Conservation (phyloP, 1,284 basidiomycete species). For the Sporisorium graminicola region DNA sequence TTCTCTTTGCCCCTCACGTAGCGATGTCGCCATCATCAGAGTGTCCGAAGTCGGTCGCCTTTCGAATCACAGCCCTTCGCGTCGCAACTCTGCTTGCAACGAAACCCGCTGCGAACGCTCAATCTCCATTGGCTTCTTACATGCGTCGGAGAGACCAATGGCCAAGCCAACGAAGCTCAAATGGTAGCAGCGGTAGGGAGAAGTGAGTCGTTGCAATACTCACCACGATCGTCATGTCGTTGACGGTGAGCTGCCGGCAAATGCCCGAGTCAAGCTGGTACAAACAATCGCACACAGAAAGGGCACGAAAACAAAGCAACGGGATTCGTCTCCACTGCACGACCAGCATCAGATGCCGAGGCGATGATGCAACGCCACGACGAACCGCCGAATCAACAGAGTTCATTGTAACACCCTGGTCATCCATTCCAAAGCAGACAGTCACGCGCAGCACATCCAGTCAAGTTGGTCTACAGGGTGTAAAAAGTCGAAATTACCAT, state of each 20-base stretch:
- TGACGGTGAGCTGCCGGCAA: neutral
- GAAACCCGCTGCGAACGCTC: neutral
- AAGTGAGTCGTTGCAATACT: neutral
- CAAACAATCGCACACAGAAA: neutral
- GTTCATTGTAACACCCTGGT: no score
- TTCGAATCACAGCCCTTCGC: neutral
- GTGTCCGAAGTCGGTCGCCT: neutral
- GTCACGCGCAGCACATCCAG: neutral
- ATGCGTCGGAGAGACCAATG: neutral
- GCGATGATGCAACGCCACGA: no score
- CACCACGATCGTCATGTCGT: neutral
- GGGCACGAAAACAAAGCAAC: neutral
- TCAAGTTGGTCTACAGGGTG: slow-evolving; percentile 28
- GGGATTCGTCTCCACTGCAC: no score
- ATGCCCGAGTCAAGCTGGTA: no score
- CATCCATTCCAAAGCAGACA: no score
- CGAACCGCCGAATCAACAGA: no score
- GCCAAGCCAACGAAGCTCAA: neutral
- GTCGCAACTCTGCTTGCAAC: neutral
- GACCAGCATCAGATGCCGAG: no score
- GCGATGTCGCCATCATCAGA: neutral
- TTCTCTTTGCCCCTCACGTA: neutral
- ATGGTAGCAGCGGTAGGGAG: neutral
- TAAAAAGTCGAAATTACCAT: slow-evolving; percentile 54
- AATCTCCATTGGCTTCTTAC: neutral